Base-by-base conservation (phyloP, 1,284 basidiomycete species). In the Tylopilus orsonianus region DNA sequence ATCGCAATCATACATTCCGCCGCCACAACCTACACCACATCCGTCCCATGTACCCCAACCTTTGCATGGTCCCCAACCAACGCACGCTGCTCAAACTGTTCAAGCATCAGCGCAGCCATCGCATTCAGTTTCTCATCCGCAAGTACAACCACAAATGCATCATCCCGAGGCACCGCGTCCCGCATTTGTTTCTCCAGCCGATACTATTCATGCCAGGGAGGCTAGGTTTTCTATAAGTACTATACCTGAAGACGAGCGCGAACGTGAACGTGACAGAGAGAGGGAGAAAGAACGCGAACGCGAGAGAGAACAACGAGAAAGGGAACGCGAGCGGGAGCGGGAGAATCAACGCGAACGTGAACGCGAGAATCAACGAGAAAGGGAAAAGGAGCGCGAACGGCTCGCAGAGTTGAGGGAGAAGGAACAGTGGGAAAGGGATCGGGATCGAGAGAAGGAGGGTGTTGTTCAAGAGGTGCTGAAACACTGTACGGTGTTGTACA, bases 401-500 rank as follows among this genome's bases (percentile, higher is more conserved):
- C 36, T 51, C 4, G 58, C 58, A 14, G 60, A 56, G 37, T 30
- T 52, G 19, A 56, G 54, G 26, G 60, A 66, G 37, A 64, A 44
- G 9, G 56, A 64, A 14, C 57, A 48, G 26, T 46, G 48, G 32
- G 61, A 64, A 33, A 51, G 54, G 20, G 59, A 64, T 24, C 55
- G 52, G 8, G 54, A 61, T 9, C 38, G 47, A 34, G 62, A 62
- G 75, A 67, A 57, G 41, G 55, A 56, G 13, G 52, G 49, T 2
- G 34, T 65, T 50, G 53, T 52, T 47, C 57, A 45, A 36, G 57
- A 88, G 80, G 81, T 88, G 44, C 61, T 80, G 50, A 73, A 77
- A 49, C 79, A 83, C 55, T 89, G 86, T 49, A 71, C 68, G 33
- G 67, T 73, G 22, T 57, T 89, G 41, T 82, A 83, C 58, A 51